Conservation (phyloP, 2,329 filamentous ascomycete genomes). For the Monilinia polystroma region DNA sequence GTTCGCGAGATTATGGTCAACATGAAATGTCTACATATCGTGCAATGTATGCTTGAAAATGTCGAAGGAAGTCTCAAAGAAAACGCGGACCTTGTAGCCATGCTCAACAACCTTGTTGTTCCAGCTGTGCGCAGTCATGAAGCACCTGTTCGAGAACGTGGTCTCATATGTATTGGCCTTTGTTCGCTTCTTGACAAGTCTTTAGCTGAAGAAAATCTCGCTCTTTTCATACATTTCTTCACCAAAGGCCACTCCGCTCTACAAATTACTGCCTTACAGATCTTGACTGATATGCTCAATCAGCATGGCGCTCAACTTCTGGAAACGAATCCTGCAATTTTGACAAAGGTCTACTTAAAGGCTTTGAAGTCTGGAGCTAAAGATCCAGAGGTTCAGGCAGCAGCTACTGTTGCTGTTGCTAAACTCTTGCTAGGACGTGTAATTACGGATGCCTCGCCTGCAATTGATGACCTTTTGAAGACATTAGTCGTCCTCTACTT, state of each 20-base stretch:
- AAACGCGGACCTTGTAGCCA: constrained; percentile 89
- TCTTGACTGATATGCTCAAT: constrained; percentile 88
- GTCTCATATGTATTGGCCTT: constrained; percentile 83
- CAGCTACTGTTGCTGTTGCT: constrained; percentile 75
- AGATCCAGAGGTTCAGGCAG: constrained; percentile 73
- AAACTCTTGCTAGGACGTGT: constrained; percentile 83
- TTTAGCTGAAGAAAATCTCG: constrained; percentile 87
- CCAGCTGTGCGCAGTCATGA: constrained; percentile 93
- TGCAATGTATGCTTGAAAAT: constrained; percentile 95
- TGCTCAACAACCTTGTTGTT: constrained; percentile 95
- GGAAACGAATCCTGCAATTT: constrained; percentile 63
- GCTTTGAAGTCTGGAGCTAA: constrained; percentile 72
- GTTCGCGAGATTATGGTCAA: constrained; percentile 93
- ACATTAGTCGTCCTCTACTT: constrained; percentile 86
- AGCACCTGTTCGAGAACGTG: constrained; percentile 85
- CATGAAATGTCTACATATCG: constrained; percentile 96
- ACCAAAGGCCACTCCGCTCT: constrained; percentile 86
- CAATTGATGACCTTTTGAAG: constrained; percentile 73
- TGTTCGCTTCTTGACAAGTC: constrained; percentile 90
- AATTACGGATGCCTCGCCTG: constrained; percentile 62
- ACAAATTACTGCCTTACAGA: constrained; percentile 86
- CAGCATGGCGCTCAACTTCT: constrained; percentile 81
- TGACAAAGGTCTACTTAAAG: constrained; percentile 77
- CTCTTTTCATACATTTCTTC: constrained; percentile 94
- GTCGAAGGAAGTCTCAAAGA: constrained; percentile 84